phyloP scores from a whole-genome alignment of 345 rosid genomes.

The Acer negundo region DNA sequence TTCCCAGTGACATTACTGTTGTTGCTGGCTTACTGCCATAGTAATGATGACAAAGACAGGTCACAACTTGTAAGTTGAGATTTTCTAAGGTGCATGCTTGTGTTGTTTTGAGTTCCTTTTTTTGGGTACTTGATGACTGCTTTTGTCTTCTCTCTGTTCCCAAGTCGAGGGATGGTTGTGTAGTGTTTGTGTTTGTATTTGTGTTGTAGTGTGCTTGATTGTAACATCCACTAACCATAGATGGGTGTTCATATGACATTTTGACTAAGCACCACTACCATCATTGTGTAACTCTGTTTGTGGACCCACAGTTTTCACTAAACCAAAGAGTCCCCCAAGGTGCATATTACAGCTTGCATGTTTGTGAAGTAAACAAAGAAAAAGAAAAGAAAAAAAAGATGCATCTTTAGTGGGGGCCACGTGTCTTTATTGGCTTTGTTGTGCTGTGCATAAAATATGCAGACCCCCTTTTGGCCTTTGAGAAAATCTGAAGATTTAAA shows the following conservation, averaged over 20 bases:
- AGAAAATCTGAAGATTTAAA: constrained; percentile 22
- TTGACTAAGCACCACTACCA: constrained; percentile 7
- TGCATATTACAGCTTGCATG: constrained; percentile 24
- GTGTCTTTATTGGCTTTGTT: not conserved
- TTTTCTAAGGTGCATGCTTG: constrained; percentile 28
- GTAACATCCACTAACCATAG: constrained; percentile 12
- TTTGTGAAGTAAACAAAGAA: not conserved
- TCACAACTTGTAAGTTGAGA: constrained; percentile 12
- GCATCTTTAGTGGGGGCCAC: constrained; percentile 30
- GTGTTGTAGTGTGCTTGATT: not conserved
- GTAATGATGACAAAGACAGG: constrained; percentile 27
- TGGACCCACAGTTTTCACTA: constrained; percentile 26
- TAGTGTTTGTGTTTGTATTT: too few relatives aligned
- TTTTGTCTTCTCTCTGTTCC: constrained; percentile 44
- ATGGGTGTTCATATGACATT: constrained; percentile 22
- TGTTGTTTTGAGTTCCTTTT: not conserved
- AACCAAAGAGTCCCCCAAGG: constrained; percentile 20
- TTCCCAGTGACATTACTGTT: constrained; percentile 7
- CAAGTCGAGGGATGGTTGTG: constrained; percentile 27
- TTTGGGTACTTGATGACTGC: constrained; percentile 17
- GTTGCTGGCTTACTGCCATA: not conserved
- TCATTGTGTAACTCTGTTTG: constrained; percentile 17
- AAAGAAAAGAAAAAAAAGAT: not conserved
- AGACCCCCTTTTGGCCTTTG: constrained; percentile 25
- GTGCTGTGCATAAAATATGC: constrained; percentile 10